Evolutionary conservation across 257 asterid genomes (phyloP).

Genomic region (Striga asiatica): DNA sequence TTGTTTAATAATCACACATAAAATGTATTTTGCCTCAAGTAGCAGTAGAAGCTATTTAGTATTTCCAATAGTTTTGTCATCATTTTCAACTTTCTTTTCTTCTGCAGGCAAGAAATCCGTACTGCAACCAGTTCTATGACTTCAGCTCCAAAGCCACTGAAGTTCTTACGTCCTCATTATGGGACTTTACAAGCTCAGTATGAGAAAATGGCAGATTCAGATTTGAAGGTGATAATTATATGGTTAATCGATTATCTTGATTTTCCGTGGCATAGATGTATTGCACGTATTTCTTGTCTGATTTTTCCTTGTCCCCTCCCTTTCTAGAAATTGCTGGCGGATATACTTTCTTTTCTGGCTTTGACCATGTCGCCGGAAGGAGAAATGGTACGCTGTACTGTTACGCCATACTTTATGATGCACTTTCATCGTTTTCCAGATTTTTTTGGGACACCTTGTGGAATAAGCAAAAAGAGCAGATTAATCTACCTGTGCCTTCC

Average conservation of each 20-base stretch:
- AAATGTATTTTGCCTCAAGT: background rate
- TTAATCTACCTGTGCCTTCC: background rate
- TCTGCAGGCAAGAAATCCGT: constrained; percentile 78
- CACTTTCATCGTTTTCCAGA: background rate
- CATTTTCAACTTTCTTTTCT: background rate
- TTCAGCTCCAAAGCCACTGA: constrained; percentile 90
- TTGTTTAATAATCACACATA: background rate
- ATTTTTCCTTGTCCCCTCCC: background rate
- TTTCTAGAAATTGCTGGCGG: constrained; percentile 71
- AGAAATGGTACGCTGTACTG: constrained; percentile 51
- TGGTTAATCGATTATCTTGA: constrained; percentile 1
- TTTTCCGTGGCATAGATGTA: too few relatives aligned
- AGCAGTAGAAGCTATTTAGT: background rate
- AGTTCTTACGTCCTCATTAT: constrained; percentile 94
- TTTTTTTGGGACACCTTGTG: background rate
- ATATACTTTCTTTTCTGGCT: constrained; percentile 92
- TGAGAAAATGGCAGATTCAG: constrained; percentile 61
- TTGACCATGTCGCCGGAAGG: constrained; percentile 98
- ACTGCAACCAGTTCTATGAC: constrained; percentile 97
- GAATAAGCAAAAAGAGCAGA: background rate
- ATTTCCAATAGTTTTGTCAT: background rate
- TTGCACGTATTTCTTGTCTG: background rate
- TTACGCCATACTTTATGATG: background rate
- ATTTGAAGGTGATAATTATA: constrained; percentile 48
- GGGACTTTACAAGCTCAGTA: constrained; percentile 65